phyloP scores from a whole-genome alignment of 345 rosid genomes.

The Diplotaxis tenuifolia region DNA sequence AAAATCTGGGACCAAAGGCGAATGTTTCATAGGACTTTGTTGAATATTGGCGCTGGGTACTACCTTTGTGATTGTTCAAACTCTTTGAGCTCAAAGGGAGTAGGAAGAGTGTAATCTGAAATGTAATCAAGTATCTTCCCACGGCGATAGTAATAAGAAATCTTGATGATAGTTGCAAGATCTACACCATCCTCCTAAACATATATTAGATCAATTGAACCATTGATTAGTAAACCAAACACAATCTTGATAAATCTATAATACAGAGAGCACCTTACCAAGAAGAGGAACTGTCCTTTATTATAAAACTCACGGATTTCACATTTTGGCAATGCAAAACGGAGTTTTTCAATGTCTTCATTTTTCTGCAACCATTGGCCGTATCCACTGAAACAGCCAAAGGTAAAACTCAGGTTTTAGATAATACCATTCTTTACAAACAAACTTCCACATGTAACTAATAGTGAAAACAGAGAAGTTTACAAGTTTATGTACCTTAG shows the following conservation, averaged over 20 bases:
- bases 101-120: constrained; percentile 55
- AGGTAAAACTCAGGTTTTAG: background rate
- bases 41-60: too few relatives aligned
- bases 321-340: constrained; percentile 42
- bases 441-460: too few relatives aligned
- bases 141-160: constrained; percentile 50
- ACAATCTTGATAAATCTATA: background rate
- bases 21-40: too few relatives aligned
- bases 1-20: too few relatives aligned
- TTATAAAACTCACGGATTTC: constrained; percentile 50
- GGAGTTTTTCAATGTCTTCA: constrained; percentile 60
- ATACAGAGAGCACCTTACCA: constrained; percentile 44
- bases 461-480: constrained; percentile 17
- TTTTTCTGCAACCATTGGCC: constrained; percentile 64
- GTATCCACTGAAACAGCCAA: constrained; percentile 50
- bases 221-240: background rate
- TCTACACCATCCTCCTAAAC: constrained; percentile 59
- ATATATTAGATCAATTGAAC: background rate
- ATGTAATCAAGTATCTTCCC: constrained; percentile 40
- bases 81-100: constrained; percentile 49
- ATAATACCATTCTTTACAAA: background rate
- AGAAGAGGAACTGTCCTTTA: constrained; percentile 64
- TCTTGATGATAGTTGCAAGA: constrained; percentile 47
- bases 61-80: constrained; percentile 42
- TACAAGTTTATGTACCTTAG: constrained; percentile 43